Evolutionary conservation across 495 filamentous ascomycete species (phyloP), one percentile per base, ranked within the genome.

Genomic region (Hypoxylon fragiforme): DNA sequence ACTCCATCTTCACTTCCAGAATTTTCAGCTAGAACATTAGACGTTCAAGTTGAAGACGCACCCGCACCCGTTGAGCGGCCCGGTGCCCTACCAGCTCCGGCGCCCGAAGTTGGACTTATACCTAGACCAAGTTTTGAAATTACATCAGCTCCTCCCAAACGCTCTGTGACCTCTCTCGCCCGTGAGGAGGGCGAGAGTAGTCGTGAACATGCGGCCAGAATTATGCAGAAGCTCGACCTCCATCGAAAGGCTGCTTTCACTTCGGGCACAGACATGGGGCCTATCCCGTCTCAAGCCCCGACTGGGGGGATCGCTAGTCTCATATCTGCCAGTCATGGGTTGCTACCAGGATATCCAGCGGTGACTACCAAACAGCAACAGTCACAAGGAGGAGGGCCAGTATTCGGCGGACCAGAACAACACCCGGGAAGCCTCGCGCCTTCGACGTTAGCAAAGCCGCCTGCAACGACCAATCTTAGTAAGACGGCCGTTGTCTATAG

Each of bases 191-290:
- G 82, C 51, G 81, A 88, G 70, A 74, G 78, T 63, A 71, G 82
- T 67, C 76, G 86, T 42, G 90, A 92, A 45, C 90, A 92, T 66
- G 86, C 89, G 3, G 84, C 90, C 14, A 83, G 91, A 47, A 88
- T 97, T 53, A 96, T 95, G 60, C 88, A 94, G 65, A 96, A 91
- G 67, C 77, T 96, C 45, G 94, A 96, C 71, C 76, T 96, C 31
- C 90, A 94, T 67, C 86, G 91, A 53, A 92, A 91, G 54, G 78
- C 86, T 9, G 85, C 84, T 18, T 76, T 84, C 43, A 73, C 72
- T 21, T 70, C 60, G 42, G 59, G 67, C 26, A 53, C 59, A 2
- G 74, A 77, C 14, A 35, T 39, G 59, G 51, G 72, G 60, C 45
- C 75, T 44, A 14, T 77, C 57, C 52, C 74, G 55, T 44, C 66